These are phyloP conservation scores for Lycium barbarum DNA, from an alignment of 257 asterid species.

Conservation along the genomic window DNA sequence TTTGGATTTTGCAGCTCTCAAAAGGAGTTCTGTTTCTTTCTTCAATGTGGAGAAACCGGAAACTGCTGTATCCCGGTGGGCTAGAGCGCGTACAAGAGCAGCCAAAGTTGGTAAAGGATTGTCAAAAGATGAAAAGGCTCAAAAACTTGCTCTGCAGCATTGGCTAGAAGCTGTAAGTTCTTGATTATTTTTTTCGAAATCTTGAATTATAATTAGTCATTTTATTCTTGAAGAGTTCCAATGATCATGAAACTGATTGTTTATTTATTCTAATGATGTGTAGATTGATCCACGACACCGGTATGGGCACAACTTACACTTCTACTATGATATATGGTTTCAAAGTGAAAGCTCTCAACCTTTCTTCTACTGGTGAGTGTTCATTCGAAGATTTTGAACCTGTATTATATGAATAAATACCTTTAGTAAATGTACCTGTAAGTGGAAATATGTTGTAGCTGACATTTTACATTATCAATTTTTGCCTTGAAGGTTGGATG, in stretches of 20 bases:
- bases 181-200: neutral
- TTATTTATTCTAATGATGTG: neutral
- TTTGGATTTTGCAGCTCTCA: conserved; percentile 83
- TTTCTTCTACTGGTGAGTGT: conserved; percentile 91
- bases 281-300: conserved; percentile 99
- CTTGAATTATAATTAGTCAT: neutral
- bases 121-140: conserved; percentile 96
- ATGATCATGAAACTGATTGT: neutral
- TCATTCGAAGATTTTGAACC: neutral
- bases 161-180: conserved; percentile 98
- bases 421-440: neutral
- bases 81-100: conserved; percentile 90
- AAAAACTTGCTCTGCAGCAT: conserved; percentile 85
- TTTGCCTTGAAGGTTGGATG: conserved; percentile 72
- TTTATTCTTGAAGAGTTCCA: neutral
- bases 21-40: conserved; percentile 83
- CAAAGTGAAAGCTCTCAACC: conserved; percentile 85
- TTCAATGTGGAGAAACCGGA: conserved; percentile 82
- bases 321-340: conserved; percentile 90
- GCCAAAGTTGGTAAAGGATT: conserved; percentile 98
- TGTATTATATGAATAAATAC: neutral
- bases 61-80: conserved; percentile 92
- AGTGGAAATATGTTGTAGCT: neutral
- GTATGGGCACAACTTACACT: conserved; percentile 91
- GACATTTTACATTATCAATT: neutral